Evolutionary conservation across 2,329 filamentous ascomycete genomes (phyloP), one percentile per base, ranked within the genome.

Genomic region (Exophiala spinifera): DNA sequence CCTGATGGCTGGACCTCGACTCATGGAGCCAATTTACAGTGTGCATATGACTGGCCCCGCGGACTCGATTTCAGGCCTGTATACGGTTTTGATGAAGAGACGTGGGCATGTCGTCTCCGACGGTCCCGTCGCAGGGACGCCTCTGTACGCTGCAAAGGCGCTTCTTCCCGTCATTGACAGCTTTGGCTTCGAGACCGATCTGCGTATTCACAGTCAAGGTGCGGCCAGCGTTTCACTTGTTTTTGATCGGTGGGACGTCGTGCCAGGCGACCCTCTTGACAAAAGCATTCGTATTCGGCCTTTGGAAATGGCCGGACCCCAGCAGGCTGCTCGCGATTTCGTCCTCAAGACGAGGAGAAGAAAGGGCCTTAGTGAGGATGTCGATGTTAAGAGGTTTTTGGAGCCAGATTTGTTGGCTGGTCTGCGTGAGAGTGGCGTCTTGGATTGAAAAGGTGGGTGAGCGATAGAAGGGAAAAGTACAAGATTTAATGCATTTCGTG

Each of bases 131-230:
- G 91, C 92, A 0, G 94, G 94, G 20, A 97, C 94, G 8, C 94
- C 92, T 3, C 80, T 99, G 10, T 97, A 96, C 73, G 87, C 88
- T 19, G 91, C 96, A 49, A 88, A 86, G 65, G 94, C 94, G 3
- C 79, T 97, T 46, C 85, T 99, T 52, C 94, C 94, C 8, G 94
- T 97, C 56, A 96, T 99, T 68, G 94, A 99, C 76, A 91, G 86
- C 25, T 99, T 99, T 67, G 94, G 94, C 17, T 97, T 99, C 72
- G 94, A 99, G 77, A 97, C 94, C 13, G 94, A 99, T 75, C 79
- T 99, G 54, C 82, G 94, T 59, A 97, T 97, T 67, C 91, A 96
- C 72, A 96, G 92, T 0, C 89, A 96, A 75, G 92, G 94, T 49
- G 87, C 91, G 69, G 91, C 91, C 52, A 91, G 89, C 66, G 85